phyloP scores from a whole-genome alignment of 257 asterid genomes.

The Echites panduratus region DNA sequence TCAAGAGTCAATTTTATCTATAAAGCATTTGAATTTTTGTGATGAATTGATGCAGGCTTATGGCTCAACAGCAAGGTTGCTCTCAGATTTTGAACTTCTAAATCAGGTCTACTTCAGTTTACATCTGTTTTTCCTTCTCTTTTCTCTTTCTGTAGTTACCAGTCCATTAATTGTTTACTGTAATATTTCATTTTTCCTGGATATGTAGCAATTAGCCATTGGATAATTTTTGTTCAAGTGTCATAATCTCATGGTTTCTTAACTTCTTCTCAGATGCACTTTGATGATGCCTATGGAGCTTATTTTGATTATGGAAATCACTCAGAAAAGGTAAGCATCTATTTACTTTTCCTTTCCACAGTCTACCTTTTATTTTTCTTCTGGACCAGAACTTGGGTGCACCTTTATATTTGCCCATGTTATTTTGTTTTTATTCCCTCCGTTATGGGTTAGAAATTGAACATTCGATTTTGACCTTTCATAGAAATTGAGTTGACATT shows the following conservation, averaged over 20 bases:
- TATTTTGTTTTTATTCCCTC: neutral
- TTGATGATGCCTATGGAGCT: constrained; percentile 59
- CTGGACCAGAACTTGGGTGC: neutral
- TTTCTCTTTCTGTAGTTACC: neutral
- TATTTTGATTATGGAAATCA: constrained; percentile 96
- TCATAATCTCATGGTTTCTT: constrained; percentile 16
- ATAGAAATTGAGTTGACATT: too few relatives aligned
- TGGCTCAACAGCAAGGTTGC: constrained; percentile 54
- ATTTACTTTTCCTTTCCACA: constrained; percentile 4
- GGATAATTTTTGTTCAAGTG: constrained; percentile 9
- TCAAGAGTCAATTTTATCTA: constrained; percentile 1
- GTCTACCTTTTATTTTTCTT: neutral
- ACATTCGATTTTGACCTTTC: too few relatives aligned
- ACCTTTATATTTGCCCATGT: neutral
- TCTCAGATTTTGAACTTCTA: constrained; percentile 87
- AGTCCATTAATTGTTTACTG: neutral
- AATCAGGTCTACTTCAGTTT: constrained; percentile 46
- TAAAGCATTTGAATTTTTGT: constrained; percentile 15
- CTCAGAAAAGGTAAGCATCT: constrained; percentile 65
- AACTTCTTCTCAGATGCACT: constrained; percentile 62
- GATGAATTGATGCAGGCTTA: constrained; percentile 58
- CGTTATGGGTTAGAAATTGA: too few relatives aligned
- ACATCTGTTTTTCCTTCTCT: neutral
- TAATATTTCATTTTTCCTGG: constrained; percentile 2
- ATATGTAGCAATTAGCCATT: neutral